A percentile compares a stretch with the other conserved stretches of the same genome.
Evolutionary conservation across 2,329 filamentous ascomycete species (phyloP).

Genomic region (Alternaria tenuissima): DNA sequence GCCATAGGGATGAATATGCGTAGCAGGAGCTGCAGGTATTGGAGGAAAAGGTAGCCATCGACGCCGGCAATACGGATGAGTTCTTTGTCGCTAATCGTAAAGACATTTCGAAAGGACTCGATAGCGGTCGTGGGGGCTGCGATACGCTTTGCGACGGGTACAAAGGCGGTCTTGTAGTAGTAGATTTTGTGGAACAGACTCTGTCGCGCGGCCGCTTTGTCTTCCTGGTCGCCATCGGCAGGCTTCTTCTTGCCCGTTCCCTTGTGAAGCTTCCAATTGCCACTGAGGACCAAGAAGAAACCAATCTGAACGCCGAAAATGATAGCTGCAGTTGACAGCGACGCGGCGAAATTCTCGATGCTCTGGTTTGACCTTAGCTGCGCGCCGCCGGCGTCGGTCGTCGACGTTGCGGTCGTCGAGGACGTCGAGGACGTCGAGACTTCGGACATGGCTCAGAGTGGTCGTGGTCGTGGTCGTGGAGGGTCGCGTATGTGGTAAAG

Average conservation of each 20-base stretch:
- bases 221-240: constrained; percentile 10
- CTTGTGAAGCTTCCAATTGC: constrained; percentile 47
- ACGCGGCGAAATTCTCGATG: constrained; percentile 50
- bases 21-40: constrained; percentile 84
- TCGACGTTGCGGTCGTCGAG: constrained; percentile 7
- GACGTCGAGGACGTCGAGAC: constrained; percentile 6
- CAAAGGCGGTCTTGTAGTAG: constrained; percentile 51
- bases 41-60: constrained; percentile 96
- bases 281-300: constrained; percentile 47
- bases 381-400: constrained; percentile 18
- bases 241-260: constrained; percentile 27
- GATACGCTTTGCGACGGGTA: constrained; percentile 47
- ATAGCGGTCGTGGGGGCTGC: constrained; percentile 45
- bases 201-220: constrained; percentile 39
- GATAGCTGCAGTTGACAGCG: constrained; percentile 45
- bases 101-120: constrained; percentile 59
- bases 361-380: constrained; percentile 39
- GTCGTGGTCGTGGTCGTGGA: not conserved
- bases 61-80: constrained; percentile 95
- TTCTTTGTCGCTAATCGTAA: constrained; percentile 76
- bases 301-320: constrained; percentile 48
- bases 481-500: constrained; percentile 7
- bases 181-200: constrained; percentile 51
- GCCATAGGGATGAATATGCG: constrained; percentile 91
- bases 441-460: constrained; percentile 18